Evolutionary conservation across 2,329 filamentous ascomycete genomes (phyloP), one percentile per base, ranked within the genome.

Genomic region (Didymella arachidicola): DNA sequence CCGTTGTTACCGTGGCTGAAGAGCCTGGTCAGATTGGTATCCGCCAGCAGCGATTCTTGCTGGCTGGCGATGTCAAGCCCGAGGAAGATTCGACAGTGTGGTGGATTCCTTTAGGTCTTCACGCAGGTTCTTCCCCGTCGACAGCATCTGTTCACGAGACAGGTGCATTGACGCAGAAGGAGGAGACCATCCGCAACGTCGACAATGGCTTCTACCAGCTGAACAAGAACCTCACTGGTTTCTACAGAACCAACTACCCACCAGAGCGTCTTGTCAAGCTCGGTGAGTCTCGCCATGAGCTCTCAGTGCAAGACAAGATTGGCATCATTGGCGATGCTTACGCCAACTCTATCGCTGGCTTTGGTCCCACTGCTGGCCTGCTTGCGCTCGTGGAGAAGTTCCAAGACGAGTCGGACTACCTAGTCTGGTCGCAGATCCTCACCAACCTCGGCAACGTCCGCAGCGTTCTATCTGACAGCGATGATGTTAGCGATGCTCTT

Each of bases 191-290:
- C 57, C 83, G 85, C 47, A 88, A 89, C 60, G 81, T 96, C 57
- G 86, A 92, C 65, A 85, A 89, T 44, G 84, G 86, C 38, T 97
- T 97, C 77, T 99, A 98, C 81, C 96, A 97, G 81, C 83, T 99
- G 70, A 99, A 99, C 81, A 88, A 89, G 60, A 87, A 94, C 54
- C 90, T 94, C 58, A 93, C 89, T 50, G 94, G 93, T 26, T 97
- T 91, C 79, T 98, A 96, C 80, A 87, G 93, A 61, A 95, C 94
- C 47, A 97, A 96, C 79, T 96, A 98, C 73, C 92, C 95, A 5
- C 88, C 92, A n/a, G 83, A 87, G 63, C 88, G 94, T 46, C 84
- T 99, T 39, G 86, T 86, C 38, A 92, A 92, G 79, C 87, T 99
- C 25, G 90, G 91, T 57, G 85, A 87, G 52, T 88, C 91, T 68